Evolutionary conservation across 768 basidiomycete species (phyloP).

Genomic region (Sporobolomyces roseus): DNA sequence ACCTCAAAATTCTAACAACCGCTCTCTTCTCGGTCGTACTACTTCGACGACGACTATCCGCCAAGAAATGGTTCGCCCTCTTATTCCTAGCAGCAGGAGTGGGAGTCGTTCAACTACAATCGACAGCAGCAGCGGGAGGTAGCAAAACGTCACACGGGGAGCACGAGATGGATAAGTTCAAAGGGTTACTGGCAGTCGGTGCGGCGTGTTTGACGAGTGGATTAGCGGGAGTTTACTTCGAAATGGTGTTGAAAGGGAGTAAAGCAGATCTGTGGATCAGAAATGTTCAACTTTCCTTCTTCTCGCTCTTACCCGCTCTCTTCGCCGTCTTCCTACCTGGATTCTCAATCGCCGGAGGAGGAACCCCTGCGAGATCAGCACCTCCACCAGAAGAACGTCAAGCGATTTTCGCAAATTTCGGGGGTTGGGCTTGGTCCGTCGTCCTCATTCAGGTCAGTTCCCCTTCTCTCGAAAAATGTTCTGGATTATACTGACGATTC

Average conservation of each 20-base stretch:
- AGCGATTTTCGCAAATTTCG: constrained; percentile 76
- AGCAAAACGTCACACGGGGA: constrained; percentile 21
- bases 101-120: constrained; percentile 70
- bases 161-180: constrained; percentile 73
- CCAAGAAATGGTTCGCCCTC: constrained; percentile 72
- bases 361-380: background rate
- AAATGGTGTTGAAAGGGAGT: constrained; percentile 91
- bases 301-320: constrained; percentile 84
- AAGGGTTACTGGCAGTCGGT: constrained; percentile 82
- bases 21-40: constrained; percentile 87
- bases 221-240: constrained; percentile 94
- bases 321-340: constrained; percentile 55
- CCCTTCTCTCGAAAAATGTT: background rate
- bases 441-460: constrained; percentile 57
- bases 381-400: constrained; percentile 41
- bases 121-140: constrained; percentile 46
- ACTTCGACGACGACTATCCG: constrained; percentile 58
- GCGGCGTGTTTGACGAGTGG: constrained; percentile 93
- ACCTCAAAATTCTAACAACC: constrained; percentile 69
- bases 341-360: constrained; percentile 14
- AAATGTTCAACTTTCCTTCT: constrained; percentile 90
- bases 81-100: constrained; percentile 50
- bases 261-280: constrained; percentile 90
- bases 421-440: constrained; percentile 85
- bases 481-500: too few relatives aligned